Evolutionary conservation across 768 basidiomycete genomes (phyloP).

Genomic region (Dacryopinax spathularia): DNA sequence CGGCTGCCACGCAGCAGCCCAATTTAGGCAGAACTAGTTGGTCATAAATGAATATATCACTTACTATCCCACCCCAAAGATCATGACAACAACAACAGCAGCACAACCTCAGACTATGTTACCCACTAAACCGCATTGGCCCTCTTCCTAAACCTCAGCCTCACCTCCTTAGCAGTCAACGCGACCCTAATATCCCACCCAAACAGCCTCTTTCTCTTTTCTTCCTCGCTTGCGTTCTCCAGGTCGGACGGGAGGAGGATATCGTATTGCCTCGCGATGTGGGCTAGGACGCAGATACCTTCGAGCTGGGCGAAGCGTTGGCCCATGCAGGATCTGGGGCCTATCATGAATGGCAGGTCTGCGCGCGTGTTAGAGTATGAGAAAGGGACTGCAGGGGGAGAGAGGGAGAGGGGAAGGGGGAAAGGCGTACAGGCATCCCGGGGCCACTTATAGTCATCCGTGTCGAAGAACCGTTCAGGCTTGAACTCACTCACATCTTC

Average conservation of each 20-base stretch:
- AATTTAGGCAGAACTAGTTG: too few relatives aligned
- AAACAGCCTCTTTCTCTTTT: conserved; percentile 22
- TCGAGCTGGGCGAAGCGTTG: conserved; percentile 36
- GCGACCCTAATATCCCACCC: conserved; percentile 29
- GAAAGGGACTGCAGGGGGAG: not conserved
- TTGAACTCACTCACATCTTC: conserved; percentile 32
- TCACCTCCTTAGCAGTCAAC: conserved; percentile 22
- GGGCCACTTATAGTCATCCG: conserved; percentile 36
- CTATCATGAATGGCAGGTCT: conserved; percentile 29
- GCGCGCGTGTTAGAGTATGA: conserved; percentile 25
- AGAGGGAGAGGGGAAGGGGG: not conserved
- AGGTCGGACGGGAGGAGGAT: conserved; percentile 30
- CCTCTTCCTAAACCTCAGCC: conserved; percentile 12
- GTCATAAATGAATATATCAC: too few relatives aligned
- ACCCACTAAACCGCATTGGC: not conserved
- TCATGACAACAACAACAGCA: too few relatives aligned
- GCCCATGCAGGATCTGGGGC: conserved; percentile 36
- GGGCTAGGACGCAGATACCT: conserved; percentile 31
- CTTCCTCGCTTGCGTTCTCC: conserved; percentile 21
- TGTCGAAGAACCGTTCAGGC: conserved; percentile 40
- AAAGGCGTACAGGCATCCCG: conserved; percentile 34
- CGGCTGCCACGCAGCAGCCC: too few relatives aligned
- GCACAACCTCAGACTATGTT: not conserved
- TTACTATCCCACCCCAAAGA: too few relatives aligned
- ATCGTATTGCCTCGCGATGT: conserved; percentile 30